phyloP scores from a whole-genome alignment of 148 eudicot species.

The Vaccinium vitisidaea region DNA sequence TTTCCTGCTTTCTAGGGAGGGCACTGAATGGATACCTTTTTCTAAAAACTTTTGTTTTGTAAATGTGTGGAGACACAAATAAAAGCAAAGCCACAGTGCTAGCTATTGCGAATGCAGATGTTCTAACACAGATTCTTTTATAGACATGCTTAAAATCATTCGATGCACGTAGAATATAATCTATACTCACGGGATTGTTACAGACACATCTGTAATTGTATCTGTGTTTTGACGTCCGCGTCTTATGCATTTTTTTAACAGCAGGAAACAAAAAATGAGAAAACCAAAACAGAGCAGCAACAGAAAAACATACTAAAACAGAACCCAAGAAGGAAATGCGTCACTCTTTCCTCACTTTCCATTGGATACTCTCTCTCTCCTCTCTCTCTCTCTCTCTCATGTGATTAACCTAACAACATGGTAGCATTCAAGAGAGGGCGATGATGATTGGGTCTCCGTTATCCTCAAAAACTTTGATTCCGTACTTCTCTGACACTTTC shows the following conservation, averaged over 20 bases:
- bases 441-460: conserved; percentile 18
- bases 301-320: neutral
- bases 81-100: no score
- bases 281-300: neutral
- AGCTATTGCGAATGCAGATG: neutral
- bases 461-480: conserved; percentile 13
- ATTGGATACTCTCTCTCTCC: conserved; percentile 3
- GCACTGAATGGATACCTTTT: conserved; percentile 8
- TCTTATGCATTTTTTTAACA: neutral
- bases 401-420: conserved; percentile 8
- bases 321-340: neutral
- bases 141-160: no score
- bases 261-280: neutral
- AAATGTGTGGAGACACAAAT: neutral
- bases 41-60: neutral
- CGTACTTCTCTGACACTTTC: neutral
- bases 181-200: neutral
- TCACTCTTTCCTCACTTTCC: conserved; percentile 9
- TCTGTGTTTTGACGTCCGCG: neutral
- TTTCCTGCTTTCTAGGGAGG: neutral
- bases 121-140: neutral
- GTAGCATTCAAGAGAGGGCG: neutral
- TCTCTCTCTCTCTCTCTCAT: conserved; percentile 12
- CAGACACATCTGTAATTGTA: neutral
- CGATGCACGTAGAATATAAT: no score